These are phyloP conservation scores for Groenewaldozyma tartarivorans DNA, from an alignment of 805 yeast species.

Conservation along the genomic window DNA sequence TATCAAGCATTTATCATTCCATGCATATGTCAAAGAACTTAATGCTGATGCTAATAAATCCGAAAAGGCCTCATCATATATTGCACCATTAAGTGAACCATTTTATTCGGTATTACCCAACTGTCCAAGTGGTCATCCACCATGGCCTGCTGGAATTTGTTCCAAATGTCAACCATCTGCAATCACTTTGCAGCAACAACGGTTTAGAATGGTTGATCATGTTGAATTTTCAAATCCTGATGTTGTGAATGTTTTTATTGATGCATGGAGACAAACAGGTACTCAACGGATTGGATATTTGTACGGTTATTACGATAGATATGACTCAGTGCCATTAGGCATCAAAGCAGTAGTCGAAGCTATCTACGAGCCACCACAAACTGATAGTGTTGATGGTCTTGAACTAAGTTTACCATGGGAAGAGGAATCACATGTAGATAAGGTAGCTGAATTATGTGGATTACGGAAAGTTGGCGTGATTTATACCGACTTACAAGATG, in stretches of 20 bases:
- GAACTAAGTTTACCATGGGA: slow-evolving; percentile 44
- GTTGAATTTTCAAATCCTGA: slow-evolving; percentile 76
- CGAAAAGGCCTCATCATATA: slow-evolving; percentile 50
- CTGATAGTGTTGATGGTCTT: slow-evolving; percentile 77
- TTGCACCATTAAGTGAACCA: slow-evolving; percentile 70
- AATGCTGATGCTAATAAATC: slow-evolving; percentile 55
- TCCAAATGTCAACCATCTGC: slow-evolving; percentile 96
- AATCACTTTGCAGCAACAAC: slow-evolving; percentile 81
- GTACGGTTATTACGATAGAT: slow-evolving; percentile 71
- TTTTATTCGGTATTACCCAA: slow-evolving; percentile 48
- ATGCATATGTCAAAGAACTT: slow-evolving; percentile 67
- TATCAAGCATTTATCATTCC: slow-evolving; percentile 83
- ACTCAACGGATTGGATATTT: slow-evolving; percentile 77
- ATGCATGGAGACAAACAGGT: slow-evolving; percentile 85
- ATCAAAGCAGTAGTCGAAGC: slow-evolving; percentile 91
- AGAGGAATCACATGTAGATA: slow-evolving; percentile 42
- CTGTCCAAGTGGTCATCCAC: slow-evolving; percentile 76
- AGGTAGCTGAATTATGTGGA: slow-evolving; percentile 50
- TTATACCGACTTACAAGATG: slow-evolving; percentile 82
- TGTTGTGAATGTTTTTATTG: slow-evolving; percentile 74
- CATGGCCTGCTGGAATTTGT: slow-evolving; percentile 93
- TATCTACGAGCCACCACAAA: slow-evolving; percentile 87
- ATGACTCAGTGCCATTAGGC: slow-evolving; percentile 83
- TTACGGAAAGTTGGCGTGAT: slow-evolving; percentile 68
- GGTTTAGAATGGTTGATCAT: slow-evolving; percentile 94